Base-by-base conservation (phyloP, 352 stramenopile genomes). In the Globisporangium spiculum region DNA sequence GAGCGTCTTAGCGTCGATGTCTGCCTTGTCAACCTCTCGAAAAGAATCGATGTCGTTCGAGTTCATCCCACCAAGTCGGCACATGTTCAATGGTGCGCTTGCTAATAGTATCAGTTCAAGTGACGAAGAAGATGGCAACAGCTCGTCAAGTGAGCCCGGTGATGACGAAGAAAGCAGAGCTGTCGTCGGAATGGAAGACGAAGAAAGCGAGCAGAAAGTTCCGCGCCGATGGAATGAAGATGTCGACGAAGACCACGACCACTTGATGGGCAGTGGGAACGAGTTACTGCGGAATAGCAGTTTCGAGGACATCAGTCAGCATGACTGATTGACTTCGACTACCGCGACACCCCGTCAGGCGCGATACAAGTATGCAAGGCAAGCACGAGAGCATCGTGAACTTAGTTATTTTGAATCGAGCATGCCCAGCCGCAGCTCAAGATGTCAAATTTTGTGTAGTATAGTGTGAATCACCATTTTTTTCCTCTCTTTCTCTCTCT, bases 81-180 rank as follows among this genome's bases (percentile, higher is more conserved):
- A 94, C 69, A 84, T 94, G 74, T 94, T 93, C 65, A 80, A 80
- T 34, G 87, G 87, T 2, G 74, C 87, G 46, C 86, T 88, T 66
- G 79, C 82, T 0, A 84, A 79, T 66, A 87, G 84, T 69, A 79
- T 71, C 32, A 88, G 78, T 63, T 89, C 81, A 4, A 87, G 80
- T 53, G 81, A 89, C 10, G 81, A 85, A 44, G 74, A 80, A 30
- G 78, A 83, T 34, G 77, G 76, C 32, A 86, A 71, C 57, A 80
- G 74, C 14, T 90, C 80, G 8, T 91, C 81, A 2, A 85, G 80
- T 60, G 82, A 86, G 27, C 75, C 77, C 10, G 76, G 76, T 53
- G 76, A 81, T 18, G 75, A 74, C 61, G 69, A 60, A 52, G 75
- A 70, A 26, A 73, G 61, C 16, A 34, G 46, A 20, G 55, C 71